Percentiles rank a stretch among this genome's conserved stretches.
Evolutionary conservation across 805 yeast species (phyloP).

Genomic region (Wickerhamiella sergipiensis): DNA sequence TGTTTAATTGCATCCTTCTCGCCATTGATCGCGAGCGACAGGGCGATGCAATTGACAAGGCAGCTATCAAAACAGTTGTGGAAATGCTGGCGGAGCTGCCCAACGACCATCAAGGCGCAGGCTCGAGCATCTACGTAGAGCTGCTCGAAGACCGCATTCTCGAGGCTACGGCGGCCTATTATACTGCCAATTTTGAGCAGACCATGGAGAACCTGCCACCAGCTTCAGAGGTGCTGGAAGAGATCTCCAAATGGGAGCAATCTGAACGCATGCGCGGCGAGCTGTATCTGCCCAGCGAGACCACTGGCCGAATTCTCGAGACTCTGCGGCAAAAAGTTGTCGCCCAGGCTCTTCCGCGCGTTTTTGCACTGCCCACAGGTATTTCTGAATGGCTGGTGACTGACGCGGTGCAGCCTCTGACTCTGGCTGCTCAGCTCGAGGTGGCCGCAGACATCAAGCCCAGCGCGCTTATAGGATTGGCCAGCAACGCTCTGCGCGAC

Average conservation of each 20-base stretch:
- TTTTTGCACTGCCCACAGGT: conserved; percentile 8
- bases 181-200: background rate
- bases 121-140: conserved; percentile 11
- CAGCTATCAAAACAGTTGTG: conserved; percentile 2
- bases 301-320: conserved; percentile 3
- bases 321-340: conserved; percentile 6
- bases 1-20: conserved; percentile 3
- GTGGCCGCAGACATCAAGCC: conserved; percentile 1
- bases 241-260: conserved; percentile 8
- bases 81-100: conserved; percentile 11
- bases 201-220: background rate
- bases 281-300: conserved; percentile 9
- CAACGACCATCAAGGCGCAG: conserved; percentile 7
- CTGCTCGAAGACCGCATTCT: background rate
- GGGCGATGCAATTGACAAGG: conserved; percentile 7
- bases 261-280: conserved; percentile 7
- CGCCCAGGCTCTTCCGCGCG: conserved; percentile 5
- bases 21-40: conserved; percentile 9
- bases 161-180: conserved; percentile 4
- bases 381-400: conserved; percentile 11
- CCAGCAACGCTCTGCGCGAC: conserved; percentile 1
- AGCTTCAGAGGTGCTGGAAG: background rate
- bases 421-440: conserved; percentile 12
- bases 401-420: conserved; percentile 3
- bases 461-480: conserved; percentile 3